phyloP scores from a whole-genome alignment of 225 moss, liverwort and hornwort species.

The Marchantia polymorpha region DNA sequence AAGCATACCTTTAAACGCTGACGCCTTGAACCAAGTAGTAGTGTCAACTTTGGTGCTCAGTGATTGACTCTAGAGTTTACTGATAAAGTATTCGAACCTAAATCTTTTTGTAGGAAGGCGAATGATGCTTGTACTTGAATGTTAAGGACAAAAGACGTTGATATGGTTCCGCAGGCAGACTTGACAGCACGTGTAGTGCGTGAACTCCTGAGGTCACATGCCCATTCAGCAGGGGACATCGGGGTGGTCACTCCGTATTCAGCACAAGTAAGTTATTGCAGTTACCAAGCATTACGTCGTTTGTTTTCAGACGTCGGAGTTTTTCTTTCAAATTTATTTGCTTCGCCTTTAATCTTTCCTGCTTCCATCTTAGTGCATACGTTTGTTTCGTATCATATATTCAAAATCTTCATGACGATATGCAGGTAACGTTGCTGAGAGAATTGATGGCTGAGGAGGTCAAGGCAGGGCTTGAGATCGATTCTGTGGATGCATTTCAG shows the following conservation, averaged over 20 bases:
- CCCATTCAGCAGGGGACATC: slow-evolving; percentile 18
- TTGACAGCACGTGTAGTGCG: slow-evolving; percentile 38
- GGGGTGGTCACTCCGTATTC: slow-evolving; percentile 50
- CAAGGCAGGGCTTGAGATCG: slow-evolving; percentile 41
- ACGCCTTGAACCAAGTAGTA: too few relatives aligned
- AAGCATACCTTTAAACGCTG: too few relatives aligned
- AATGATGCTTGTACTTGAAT: too few relatives aligned
- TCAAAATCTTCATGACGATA: background rate
- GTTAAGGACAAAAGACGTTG: too few relatives aligned
- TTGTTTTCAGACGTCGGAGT: background rate
- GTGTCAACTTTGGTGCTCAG: too few relatives aligned
- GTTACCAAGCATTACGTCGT: background rate
- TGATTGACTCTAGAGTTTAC: too few relatives aligned
- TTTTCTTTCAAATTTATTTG: too few relatives aligned
- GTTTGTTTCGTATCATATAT: background rate
- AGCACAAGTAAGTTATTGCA: slow-evolving; percentile 35
- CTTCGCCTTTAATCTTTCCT: background rate
- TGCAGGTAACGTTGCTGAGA: slow-evolving; percentile 42
- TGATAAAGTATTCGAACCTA: too few relatives aligned
- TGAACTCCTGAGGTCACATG: slow-evolving; percentile 28
- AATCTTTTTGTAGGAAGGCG: too few relatives aligned
- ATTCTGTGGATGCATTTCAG: slow-evolving; percentile 52
- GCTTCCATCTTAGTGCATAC: background rate
- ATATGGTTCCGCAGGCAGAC: slow-evolving; percentile 30
- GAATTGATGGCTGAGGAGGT: slow-evolving; percentile 32